These are phyloP conservation scores for Pelargonium myrrhifolium DNA, from an alignment of 441 rosid species.

Conservation along the genomic window DNA sequence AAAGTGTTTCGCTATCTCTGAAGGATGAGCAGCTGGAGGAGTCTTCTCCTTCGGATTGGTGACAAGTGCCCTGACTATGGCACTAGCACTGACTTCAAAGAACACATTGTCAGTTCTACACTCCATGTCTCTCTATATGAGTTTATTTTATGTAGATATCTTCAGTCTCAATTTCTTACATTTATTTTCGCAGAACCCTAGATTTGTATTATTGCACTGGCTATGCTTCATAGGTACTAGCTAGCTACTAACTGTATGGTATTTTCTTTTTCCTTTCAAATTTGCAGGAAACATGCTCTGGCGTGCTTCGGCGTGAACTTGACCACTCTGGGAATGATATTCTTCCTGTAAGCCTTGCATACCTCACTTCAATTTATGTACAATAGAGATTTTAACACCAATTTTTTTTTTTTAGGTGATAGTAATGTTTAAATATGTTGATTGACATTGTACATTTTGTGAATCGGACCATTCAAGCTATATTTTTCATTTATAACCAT, in stretches of 20 bases:
- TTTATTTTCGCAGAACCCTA: not conserved
- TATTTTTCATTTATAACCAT: not conserved
- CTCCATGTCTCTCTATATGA: constrained; percentile 17
- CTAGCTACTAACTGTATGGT: not conserved
- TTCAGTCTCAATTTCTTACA: not conserved
- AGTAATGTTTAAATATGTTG: not conserved
- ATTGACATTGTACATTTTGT: not conserved
- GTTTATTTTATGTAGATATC: not conserved
- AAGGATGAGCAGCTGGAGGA: constrained; percentile 75
- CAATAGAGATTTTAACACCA: not conserved
- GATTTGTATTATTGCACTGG: not conserved
- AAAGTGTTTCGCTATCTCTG: constrained; percentile 10
- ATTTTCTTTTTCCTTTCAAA: constrained; percentile 7
- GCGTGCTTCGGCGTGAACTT: constrained; percentile 70
- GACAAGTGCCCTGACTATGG: constrained; percentile 83
- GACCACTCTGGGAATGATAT: constrained; percentile 69
- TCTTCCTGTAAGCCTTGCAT: constrained; percentile 34
- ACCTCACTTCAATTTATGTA: not conserved
- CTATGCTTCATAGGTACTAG: not conserved
- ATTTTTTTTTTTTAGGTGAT: not conserved
- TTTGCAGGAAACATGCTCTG: constrained; percentile 78
- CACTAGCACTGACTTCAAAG: constrained; percentile 67
- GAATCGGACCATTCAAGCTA: not conserved
- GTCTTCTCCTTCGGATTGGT: constrained; percentile 83
- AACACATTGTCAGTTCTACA: constrained; percentile 47